Evolutionary conservation across 2,329 filamentous ascomycete genomes (phyloP).

Genomic region (Cercospora citrullina): DNA sequence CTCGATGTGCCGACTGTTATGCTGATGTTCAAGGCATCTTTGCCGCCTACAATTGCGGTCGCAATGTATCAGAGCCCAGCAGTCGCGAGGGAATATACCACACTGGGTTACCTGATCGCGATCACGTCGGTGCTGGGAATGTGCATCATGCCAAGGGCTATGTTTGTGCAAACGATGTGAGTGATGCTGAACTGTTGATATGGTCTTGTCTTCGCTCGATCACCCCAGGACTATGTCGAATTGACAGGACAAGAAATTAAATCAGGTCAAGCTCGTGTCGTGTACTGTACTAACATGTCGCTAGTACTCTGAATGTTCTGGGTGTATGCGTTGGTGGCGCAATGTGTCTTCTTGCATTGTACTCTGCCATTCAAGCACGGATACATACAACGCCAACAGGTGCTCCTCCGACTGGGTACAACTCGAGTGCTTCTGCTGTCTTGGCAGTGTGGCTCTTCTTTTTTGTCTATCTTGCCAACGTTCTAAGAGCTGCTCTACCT

Average conservation of each 20-base stretch:
- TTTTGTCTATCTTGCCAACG: conserved; percentile 67
- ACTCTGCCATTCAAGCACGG: conserved; percentile 65
- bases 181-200: conserved; percentile 37
- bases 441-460: conserved; percentile 70
- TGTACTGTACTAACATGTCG: conserved; percentile 49
- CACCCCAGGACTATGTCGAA: no score
- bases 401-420: conserved; percentile 53
- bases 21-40: conserved; percentile 40
- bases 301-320: conserved; percentile 59
- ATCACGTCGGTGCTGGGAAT: conserved; percentile 66
- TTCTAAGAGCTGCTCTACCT: conserved; percentile 64
- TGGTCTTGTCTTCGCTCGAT: not conserved
- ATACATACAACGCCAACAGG: conserved; percentile 52
- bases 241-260: not conserved
- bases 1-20: conserved; percentile 36
- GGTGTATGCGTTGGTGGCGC: conserved; percentile 60
- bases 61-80: conserved; percentile 47
- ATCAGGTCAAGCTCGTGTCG: not conserved
- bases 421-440: conserved; percentile 70
- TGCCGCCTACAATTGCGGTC: conserved; percentile 39
- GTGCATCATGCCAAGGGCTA: conserved; percentile 67
- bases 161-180: conserved; percentile 67
- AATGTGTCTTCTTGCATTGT: conserved; percentile 63
- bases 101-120: conserved; percentile 62
- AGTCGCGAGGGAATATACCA: conserved; percentile 55